phyloP scores from a whole-genome alignment of 2,329 filamentous ascomycete genomes.

The Fusarium kyushuense region DNA sequence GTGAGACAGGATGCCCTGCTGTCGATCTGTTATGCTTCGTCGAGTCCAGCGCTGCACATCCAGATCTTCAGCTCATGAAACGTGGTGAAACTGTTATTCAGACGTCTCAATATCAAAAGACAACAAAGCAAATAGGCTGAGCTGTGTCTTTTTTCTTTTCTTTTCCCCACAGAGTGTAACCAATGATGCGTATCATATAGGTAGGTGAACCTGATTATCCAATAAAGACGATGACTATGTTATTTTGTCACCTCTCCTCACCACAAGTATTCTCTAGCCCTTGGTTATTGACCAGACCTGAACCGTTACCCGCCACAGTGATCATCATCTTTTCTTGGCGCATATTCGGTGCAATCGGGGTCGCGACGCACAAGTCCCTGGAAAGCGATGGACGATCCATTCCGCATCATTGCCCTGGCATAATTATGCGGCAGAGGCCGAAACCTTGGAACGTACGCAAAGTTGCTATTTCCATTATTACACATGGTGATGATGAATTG shows the following conservation, averaged over 20 bases:
- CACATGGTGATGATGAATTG: background rate
- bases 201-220: constrained; percentile 1
- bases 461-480: background rate
- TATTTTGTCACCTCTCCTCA: constrained; percentile 23
- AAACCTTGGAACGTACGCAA: background rate
- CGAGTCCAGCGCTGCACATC: constrained; percentile 8
- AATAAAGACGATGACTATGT: background rate
- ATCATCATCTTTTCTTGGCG: constrained; percentile 34
- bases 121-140: background rate
- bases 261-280: constrained; percentile 8
- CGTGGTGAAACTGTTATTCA: constrained; percentile 26
- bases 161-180: constrained; percentile 21
- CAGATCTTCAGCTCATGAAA: constrained; percentile 30
- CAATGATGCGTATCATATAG: constrained; percentile 26
- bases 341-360: constrained; percentile 33
- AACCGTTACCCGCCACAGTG: constrained; percentile 31
- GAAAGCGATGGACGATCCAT: constrained; percentile 31
- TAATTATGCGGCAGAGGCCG: constrained; percentile 10
- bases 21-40: constrained; percentile 30
- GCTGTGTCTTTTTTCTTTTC: background rate
- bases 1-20: constrained; percentile 12
- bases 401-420: constrained; percentile 27
- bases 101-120: constrained; percentile 21
- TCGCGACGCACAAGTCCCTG: constrained; percentile 29
- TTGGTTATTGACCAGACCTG: background rate